Conservation (phyloP, 768 basidiomycete species). For the Boletus barrowsii region DNA sequence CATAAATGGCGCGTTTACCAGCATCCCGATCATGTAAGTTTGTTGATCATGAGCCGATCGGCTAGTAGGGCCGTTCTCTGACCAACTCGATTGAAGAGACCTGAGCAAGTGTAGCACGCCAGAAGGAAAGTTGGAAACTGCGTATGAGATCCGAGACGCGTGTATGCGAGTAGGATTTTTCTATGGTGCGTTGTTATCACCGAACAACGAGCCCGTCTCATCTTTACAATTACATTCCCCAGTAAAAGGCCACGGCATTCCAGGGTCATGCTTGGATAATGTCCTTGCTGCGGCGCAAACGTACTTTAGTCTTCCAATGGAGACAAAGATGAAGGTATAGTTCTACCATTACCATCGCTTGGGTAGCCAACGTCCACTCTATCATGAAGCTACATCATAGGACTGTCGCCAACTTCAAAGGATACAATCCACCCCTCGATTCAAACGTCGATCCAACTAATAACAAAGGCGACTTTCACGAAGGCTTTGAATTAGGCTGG, state of each 20-base stretch:
- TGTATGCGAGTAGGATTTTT: conserved; percentile 85
- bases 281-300: conserved; percentile 47
- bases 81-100: conserved; percentile 13
- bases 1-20: conserved; percentile 19
- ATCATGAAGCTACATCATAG: conserved; percentile 59
- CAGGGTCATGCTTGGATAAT: conserved; percentile 44
- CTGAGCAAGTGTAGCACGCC: conserved; percentile 17
- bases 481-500: conserved; percentile 86
- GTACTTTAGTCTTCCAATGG: conserved; percentile 66
- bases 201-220: neutral
- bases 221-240: neutral
- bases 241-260: conserved; percentile 79
- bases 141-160: conserved; percentile 62
- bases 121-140: conserved; percentile 44
- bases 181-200: conserved; percentile 50
- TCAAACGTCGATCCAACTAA: conserved; percentile 69
- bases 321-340: conserved; percentile 63
- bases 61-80: neutral
- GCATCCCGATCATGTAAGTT: conserved; percentile 28
- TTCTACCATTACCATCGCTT: neutral
- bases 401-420: conserved; percentile 70
- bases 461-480: conserved; percentile 80
- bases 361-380: neutral
- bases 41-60: neutral
- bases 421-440: conserved; percentile 66